phyloP scores from a whole-genome alignment of 306 rosid species.

The Trifolium pratense region DNA sequence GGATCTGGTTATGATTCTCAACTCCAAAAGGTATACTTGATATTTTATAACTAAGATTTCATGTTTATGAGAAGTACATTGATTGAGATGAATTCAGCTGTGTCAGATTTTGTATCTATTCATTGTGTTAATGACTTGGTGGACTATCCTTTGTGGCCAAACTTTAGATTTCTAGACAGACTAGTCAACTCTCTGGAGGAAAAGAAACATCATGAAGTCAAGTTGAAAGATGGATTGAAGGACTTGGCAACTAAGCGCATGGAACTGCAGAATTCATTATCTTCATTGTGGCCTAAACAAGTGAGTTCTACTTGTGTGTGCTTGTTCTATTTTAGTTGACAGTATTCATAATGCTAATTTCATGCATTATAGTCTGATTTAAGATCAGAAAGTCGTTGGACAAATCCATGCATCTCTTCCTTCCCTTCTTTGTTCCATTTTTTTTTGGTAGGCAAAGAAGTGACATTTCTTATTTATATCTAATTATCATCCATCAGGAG shows the following conservation, averaged over 20 bases:
- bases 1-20: constrained; percentile 91
- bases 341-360: constrained; percentile 12
- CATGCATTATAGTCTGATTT: constrained; percentile 13
- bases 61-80: constrained; percentile 24
- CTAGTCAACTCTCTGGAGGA: constrained; percentile 81
- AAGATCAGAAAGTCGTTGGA: not conserved
- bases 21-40: constrained; percentile 79
- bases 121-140: constrained; percentile 5
- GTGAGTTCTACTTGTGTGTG: constrained; percentile 48
- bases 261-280: constrained; percentile 91
- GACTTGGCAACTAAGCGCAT: constrained; percentile 79
- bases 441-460: constrained; percentile 3
- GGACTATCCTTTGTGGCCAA: constrained; percentile 34
- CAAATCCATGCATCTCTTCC: not conserved
- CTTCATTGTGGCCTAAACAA: constrained; percentile 93
- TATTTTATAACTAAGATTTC: constrained; percentile 30
- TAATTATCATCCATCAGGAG: not conserved
- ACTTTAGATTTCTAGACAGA: constrained; percentile 85
- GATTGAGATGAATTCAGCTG: not conserved
- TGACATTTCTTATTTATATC: not conserved
- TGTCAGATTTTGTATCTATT: constrained; percentile 3
- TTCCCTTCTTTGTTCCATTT: not conserved
- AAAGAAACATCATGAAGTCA: constrained; percentile 88
- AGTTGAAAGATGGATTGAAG: constrained; percentile 84
- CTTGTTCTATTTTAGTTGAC: not conserved